phyloP scores from a whole-genome alignment of 129 eudicot genomes.

The Lonicera japonica region DNA sequence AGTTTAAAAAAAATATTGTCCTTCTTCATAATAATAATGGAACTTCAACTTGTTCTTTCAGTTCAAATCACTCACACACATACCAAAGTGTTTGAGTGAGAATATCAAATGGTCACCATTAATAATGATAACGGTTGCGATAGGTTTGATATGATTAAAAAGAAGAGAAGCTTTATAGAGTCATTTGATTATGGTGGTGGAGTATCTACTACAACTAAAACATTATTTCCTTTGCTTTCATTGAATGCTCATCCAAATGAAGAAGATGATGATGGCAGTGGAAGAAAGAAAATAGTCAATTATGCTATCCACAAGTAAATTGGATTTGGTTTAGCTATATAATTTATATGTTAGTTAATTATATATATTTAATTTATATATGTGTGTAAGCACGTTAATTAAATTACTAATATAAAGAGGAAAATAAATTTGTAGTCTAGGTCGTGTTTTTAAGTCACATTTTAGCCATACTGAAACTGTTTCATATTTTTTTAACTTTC shows the following conservation, averaged over 20 bases:
- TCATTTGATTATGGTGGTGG: slow-evolving; percentile 13
- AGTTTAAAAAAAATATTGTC: background rate
- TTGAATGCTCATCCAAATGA: slow-evolving; percentile 24
- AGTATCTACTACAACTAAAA: background rate
- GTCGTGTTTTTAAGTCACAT: too few species aligned
- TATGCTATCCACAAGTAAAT: slow-evolving; percentile 7
- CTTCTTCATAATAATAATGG: slow-evolving; percentile 1
- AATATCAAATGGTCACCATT: background rate
- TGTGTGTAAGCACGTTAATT: too few species aligned
- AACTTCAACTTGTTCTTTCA: too few species aligned
- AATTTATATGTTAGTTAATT: background rate
- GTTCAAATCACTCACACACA: slow-evolving; percentile 10
- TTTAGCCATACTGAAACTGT: too few species aligned
- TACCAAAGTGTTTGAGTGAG: background rate
- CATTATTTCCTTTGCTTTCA: slow-evolving; percentile 16
- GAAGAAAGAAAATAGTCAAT: background rate
- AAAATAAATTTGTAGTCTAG: too few species aligned
- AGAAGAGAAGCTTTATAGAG: too few species aligned
- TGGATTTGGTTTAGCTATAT: background rate
- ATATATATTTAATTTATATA: background rate
- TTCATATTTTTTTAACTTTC: too few species aligned
- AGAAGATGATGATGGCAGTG: slow-evolving; percentile 5
- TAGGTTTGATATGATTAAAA: too few species aligned
- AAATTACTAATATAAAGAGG: too few species aligned
- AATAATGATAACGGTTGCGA: too few species aligned